A percentile compares a stretch with the other conserved stretches of the same genome.
These are phyloP conservation scores for Vinca minor DNA, from an alignment of 257 asterid genomes.

Conservation along the genomic window DNA sequence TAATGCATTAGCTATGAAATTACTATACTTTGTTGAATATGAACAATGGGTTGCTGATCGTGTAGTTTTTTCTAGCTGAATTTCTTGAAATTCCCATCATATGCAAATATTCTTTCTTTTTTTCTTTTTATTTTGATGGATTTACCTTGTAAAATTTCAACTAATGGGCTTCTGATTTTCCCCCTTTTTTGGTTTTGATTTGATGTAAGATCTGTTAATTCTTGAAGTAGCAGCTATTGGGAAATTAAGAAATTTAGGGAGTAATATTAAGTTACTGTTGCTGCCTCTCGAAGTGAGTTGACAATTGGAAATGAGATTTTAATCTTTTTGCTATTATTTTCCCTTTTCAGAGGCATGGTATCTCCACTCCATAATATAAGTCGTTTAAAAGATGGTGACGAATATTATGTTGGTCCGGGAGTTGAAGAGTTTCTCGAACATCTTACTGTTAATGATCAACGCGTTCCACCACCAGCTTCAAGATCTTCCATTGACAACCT, in stretches of 20 bases:
- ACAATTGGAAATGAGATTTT: not conserved
- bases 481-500: constrained; percentile 61
- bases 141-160: not conserved
- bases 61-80: no score
- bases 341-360: not conserved
- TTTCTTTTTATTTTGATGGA: no score
- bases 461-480: constrained; percentile 70
- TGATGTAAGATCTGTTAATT: constrained; percentile 14
- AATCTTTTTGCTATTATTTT: not conserved
- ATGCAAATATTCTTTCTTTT: no score
- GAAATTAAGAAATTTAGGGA: not conserved
- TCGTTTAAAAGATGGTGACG: constrained; percentile 55
- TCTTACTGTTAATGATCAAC: constrained; percentile 37
- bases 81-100: no score
- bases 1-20: not conserved
- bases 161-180: not conserved
- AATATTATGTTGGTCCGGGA: constrained; percentile 83
- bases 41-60: not conserved
- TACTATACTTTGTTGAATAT: not conserved
- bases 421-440: constrained; percentile 73
- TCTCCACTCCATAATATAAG: not conserved
- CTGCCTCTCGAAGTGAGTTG: no score
- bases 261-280: not conserved
- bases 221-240: not conserved
- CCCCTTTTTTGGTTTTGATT: not conserved